Evolutionary conservation across 441 rosid species (phyloP).

Genomic region (Euphorbia corollata): DNA sequence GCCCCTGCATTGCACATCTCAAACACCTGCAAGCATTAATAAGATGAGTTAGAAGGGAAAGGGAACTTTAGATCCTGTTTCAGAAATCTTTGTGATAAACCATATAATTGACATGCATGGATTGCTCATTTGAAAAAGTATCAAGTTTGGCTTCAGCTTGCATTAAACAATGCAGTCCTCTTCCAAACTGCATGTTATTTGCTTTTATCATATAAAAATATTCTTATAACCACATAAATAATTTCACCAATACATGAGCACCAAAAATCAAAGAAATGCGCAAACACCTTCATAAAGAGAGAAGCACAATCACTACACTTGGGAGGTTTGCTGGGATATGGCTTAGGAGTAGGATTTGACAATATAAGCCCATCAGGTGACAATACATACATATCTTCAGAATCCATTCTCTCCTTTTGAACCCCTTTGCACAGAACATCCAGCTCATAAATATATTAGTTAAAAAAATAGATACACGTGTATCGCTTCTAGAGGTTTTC

Average conservation of each 20-base stretch:
- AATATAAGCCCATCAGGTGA: slow-evolving; percentile 23
- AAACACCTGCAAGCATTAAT: slow-evolving; percentile 42
- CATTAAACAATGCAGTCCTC: neutral
- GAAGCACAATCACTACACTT: slow-evolving; percentile 82
- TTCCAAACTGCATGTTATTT: neutral
- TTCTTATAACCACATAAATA: too few relatives aligned
- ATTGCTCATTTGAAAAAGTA: too few relatives aligned
- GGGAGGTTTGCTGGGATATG: slow-evolving; percentile 64
- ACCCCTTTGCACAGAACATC: slow-evolving; percentile 43
- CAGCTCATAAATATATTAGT: too few relatives aligned
- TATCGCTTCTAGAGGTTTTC: too few relatives aligned
- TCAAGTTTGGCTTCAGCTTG: neutral
- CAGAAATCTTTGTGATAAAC: too few relatives aligned
- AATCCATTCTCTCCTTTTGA: slow-evolving; percentile 88
- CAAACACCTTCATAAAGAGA: slow-evolving; percentile 60
- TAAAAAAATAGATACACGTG: neutral
- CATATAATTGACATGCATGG: too few relatives aligned
- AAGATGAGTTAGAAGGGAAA: too few relatives aligned
- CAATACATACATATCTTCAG: slow-evolving; percentile 64
- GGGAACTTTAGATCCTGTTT: too few relatives aligned
- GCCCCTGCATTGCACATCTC: slow-evolving; percentile 78
- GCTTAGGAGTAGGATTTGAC: slow-evolving; percentile 59
- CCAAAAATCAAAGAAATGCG: neutral
- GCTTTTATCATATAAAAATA: too few relatives aligned
- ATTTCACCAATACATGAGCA: neutral